Base-by-base conservation (phyloP, 2,329 filamentous ascomycete genomes). In the Claviceps cyperi region DNA sequence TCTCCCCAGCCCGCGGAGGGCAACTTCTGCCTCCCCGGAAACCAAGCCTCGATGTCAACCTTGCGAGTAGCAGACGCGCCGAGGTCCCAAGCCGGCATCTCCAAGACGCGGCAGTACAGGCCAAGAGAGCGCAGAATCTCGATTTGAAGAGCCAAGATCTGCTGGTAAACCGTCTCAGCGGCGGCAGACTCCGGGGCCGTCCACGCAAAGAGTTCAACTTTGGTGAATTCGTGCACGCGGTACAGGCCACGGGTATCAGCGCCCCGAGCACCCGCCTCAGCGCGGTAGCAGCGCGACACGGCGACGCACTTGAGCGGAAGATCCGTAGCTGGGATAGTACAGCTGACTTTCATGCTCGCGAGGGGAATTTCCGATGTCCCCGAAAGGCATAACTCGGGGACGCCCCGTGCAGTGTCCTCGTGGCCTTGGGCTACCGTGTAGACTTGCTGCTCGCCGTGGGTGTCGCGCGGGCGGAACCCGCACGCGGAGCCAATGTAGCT, bases 171-270 rank as follows among this genome's bases (percentile, higher is more conserved):
- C 0, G 75, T 69, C 7, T 75, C 69, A 0, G 80, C 70, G 40
- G 65, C 62, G 35, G 60, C 62, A 2, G 59, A 51, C 49, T 79
- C 73, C 1, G 86, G 80, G 32, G 75, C 59, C 4, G 87, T 84
- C 92, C 92, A 98, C 0, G 85, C 89, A 63, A 98, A 97, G 74
- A 98, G 82, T 67, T 98, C 92, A 0, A 98, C 91, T 65, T 98
- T 98, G 28, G 89, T 95, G 68, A 98, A 98, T 67, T 98, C 92
- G 67, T 98, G 92, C 3, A 98, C 92, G 28, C 92, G 84, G 68
- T 97, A 98, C 1, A 98, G 71, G 5, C 92, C 92, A 68, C 95
- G 96, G 1, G 90, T 95, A 58, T 92, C 87, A 22, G 84, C 82
- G 32, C 92, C 92, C 39, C 91, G 77, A 1, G 89, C 86, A 35